Conservation (phyloP, 306 rosid genomes). For the Cucurbita ficifolia region DNA sequence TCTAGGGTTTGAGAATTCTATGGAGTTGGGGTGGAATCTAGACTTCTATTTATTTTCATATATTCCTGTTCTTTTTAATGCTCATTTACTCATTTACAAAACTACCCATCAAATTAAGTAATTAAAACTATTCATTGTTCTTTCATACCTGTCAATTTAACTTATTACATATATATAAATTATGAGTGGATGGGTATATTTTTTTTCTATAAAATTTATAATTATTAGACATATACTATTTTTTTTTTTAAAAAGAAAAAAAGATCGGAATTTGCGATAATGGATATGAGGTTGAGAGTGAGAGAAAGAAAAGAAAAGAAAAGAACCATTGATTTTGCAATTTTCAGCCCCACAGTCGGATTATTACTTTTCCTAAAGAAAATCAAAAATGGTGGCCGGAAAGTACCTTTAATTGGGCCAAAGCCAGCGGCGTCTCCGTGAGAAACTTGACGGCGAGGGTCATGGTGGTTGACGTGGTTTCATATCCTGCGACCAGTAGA, state of each 20-base stretch:
- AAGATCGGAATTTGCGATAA: neutral
- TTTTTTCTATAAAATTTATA: neutral
- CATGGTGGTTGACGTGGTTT: conserved; percentile 89
- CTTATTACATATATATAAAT: neutral
- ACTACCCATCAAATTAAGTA: no score
- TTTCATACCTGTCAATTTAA: no score
- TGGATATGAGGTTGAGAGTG: conserved; percentile 6
- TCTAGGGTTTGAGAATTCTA: neutral
- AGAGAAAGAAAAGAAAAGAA: neutral
- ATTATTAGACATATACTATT: neutral
- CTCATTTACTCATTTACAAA: neutral
- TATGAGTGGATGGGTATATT: neutral
- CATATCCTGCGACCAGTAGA: conserved; percentile 83
- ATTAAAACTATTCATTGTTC: no score
- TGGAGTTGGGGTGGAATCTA: conserved; percentile 7
- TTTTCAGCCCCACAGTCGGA: neutral
- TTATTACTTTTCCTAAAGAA: neutral
- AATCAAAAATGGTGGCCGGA: neutral
- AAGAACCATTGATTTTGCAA: neutral
- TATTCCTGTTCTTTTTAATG: neutral
- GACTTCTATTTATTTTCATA: neutral
- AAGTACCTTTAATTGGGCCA: conserved; percentile 73
- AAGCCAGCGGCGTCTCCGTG: conserved; percentile 80
- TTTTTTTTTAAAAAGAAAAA: neutral
- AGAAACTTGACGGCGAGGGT: conserved; percentile 91